Evolutionary conservation across 768 basidiomycete species (phyloP).

Genomic region (Pluteus cervinus): DNA sequence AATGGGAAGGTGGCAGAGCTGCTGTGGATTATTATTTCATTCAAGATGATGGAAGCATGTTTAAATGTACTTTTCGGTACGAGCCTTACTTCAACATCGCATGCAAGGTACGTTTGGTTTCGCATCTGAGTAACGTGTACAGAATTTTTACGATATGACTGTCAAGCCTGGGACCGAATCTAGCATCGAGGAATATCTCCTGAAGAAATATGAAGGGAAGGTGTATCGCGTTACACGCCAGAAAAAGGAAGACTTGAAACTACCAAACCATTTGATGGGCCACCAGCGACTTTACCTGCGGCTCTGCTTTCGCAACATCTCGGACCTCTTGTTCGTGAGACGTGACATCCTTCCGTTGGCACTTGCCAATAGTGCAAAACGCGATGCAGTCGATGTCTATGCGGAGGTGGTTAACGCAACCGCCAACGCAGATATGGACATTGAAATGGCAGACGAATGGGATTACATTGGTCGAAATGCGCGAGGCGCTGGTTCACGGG

Average conservation of each 20-base stretch:
- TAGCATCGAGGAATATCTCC: slow-evolving; percentile 90
- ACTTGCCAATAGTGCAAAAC: slow-evolving; percentile 83
- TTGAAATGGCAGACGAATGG: slow-evolving; percentile 65
- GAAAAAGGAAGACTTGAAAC: slow-evolving; percentile 88
- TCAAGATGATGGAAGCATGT: slow-evolving; percentile 93
- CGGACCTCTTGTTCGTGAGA: slow-evolving; percentile 81
- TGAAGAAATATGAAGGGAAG: slow-evolving; percentile 88
- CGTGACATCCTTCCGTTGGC: slow-evolving; percentile 89
- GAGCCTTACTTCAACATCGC: slow-evolving; percentile 94
- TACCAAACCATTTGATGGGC: slow-evolving; percentile 97
- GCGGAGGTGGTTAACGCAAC: slow-evolving; percentile 91
- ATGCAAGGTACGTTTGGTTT: slow-evolving; percentile 63
- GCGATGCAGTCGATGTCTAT: slow-evolving; percentile 94
- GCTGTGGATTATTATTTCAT: slow-evolving; percentile 98
- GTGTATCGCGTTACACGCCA: slow-evolving; percentile 73
- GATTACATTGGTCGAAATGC: slow-evolving; percentile 33
- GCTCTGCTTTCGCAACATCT: slow-evolving; percentile 88
- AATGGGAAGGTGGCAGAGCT: slow-evolving; percentile 77
- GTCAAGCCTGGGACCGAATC: slow-evolving; percentile 80
- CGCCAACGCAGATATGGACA: slow-evolving; percentile 57
- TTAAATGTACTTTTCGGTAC: slow-evolving; percentile 88
- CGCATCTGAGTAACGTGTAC: not conserved
- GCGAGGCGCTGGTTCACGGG: slow-evolving; percentile 30
- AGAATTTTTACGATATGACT: slow-evolving; percentile 5
- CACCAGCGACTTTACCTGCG: slow-evolving; percentile 85